Evolutionary conservation across 73 alveolate species (phyloP).

Genomic region (Paramecium biaurelia): DNA sequence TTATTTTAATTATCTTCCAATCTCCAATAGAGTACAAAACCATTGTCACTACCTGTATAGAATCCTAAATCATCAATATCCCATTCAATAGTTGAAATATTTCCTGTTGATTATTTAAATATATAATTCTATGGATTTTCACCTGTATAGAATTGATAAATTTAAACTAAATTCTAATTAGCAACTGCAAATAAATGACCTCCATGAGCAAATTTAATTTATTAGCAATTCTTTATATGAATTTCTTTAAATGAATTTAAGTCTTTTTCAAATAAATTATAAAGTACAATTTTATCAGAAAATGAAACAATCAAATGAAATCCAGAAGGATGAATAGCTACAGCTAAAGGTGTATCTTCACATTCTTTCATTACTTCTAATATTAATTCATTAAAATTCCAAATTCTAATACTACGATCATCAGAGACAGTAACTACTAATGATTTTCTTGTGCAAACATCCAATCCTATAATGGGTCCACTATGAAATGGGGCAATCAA

Average conservation of each 20-base stretch:
- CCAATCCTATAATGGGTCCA: constrained; percentile 81
- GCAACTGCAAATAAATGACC: constrained; percentile 96
- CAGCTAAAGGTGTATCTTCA: constrained; percentile 89
- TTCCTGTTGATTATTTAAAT: constrained; percentile 50
- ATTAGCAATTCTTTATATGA: constrained; percentile 86
- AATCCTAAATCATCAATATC: constrained; percentile 91
- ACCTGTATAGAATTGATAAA: constrained; percentile 88
- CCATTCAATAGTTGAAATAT: constrained; percentile 76
- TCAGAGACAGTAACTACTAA: constrained; percentile 85
- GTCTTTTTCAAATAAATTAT: constrained; percentile 89
- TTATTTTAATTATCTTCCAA: constrained; percentile 72
- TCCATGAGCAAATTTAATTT: constrained; percentile 89
- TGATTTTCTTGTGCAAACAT: constrained; percentile 91
- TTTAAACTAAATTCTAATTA: constrained; percentile 82
- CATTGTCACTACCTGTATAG: constrained; percentile 88
- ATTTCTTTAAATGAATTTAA: constrained; percentile 84
- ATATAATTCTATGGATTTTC: constrained; percentile 76
- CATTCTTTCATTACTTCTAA: constrained; percentile 85
- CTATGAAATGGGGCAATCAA: constrained; percentile 78
- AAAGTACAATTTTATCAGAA: constrained; percentile 88
- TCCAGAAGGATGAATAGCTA: constrained; percentile 98
- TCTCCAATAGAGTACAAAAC: constrained; percentile 83
- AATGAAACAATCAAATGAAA: constrained; percentile 92
- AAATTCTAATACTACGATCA: constrained; percentile 91
- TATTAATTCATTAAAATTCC: constrained; percentile 91